Base-by-base conservation (phyloP, 768 basidiomycete species). In the Mycena rosella region DNA sequence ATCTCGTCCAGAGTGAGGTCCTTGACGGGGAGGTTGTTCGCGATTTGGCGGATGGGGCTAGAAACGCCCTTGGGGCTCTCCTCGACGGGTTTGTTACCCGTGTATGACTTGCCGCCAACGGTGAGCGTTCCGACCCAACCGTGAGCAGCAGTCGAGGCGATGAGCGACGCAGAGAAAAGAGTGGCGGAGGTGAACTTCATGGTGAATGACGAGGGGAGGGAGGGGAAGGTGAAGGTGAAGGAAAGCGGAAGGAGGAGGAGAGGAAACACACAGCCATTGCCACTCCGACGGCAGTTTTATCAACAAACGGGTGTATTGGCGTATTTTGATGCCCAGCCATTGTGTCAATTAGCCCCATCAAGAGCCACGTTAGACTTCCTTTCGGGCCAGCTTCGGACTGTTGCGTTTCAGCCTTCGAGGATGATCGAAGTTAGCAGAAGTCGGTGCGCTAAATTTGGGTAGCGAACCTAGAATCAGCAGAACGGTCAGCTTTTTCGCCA, bases 1-100 rank as follows among this genome's bases (percentile, higher is more conserved):
- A 88, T 55, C 65, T 81, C 79, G 20, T 77, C 51, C 54, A 84
- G 84, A 17, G 71, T 72, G 24, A 83, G 77, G 49, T 84, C 84
- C 74, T 87, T 86, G 22, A 75, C 63, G 34, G 69, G 69, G 14
- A 60, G 49, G 65, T 67, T 70, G 69, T 63, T 60, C 5, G 51
- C 71, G 74, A 70, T 63, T 40, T 70, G 69, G 49, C 69, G 60
- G 51, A 70, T n/a, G 51, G 40, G 61, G 57, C 45, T 36, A 18
- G 69, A 36, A 0, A 53, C 30, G 36, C 47, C 60, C 9, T 59
- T 42, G 11, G 64, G 49, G 2, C 14, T 32, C 24, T 61, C 30
- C 44, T 70, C 54, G 57, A 57, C 15, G 42, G 69, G 65, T n/a
- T 59, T 24, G 69, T 54, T 48, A 42, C 69, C 69, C 13, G 7